Evolutionary conservation across 805 yeast species (phyloP), one percentile per base, ranked within the genome.

Genomic region (Candida silvicultrix): DNA sequence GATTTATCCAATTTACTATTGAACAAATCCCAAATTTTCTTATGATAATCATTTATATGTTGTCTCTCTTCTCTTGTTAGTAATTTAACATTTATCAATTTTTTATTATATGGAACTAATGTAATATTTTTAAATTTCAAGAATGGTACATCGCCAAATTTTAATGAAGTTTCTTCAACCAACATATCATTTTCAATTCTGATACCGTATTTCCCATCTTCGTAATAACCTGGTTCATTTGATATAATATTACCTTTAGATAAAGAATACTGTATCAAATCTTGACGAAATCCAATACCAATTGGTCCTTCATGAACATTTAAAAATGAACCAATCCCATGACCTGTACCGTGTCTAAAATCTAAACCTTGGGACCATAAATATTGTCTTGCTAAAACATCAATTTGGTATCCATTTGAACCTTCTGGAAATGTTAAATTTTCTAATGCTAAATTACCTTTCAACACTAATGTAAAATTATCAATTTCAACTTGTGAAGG

Each of bases 261-360:
- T 41, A 77, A 63, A 6, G 89, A 80, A 39, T 74, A 75, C 10
- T 76, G 70, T 31, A 70, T 66, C 22, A 77, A 66, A 15, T 74
- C 68, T 22, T 70, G 65, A 56, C 73, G 71, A 59, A 63, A 69
- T 48, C 85, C 87, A 49, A 94, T 80, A 15, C 90, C 95, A 45
- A 92, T 75, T 1, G 98, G 98, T 0, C 95, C 94, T 59, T 95
- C 97, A 63, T 94, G 99, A 16, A 94, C 98, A 62, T 85, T 84
- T 40, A 95, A 78, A 61, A 75, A 92, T 19, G 90, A 75, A 2
- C 97, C 98, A n/a, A 94, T 85, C 5, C 99, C 99, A 65, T 94
- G 99, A 2, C 98, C 97, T 0, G 98, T 89, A 10, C 99, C 98
- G 65, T 94, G 99, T 51, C 83, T 78, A 62, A 86, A 94, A 62